These are phyloP conservation scores for Acanthamoeba sp. DNA, from an alignment of 208 protist genomes.

Conservation along the genomic window DNA sequence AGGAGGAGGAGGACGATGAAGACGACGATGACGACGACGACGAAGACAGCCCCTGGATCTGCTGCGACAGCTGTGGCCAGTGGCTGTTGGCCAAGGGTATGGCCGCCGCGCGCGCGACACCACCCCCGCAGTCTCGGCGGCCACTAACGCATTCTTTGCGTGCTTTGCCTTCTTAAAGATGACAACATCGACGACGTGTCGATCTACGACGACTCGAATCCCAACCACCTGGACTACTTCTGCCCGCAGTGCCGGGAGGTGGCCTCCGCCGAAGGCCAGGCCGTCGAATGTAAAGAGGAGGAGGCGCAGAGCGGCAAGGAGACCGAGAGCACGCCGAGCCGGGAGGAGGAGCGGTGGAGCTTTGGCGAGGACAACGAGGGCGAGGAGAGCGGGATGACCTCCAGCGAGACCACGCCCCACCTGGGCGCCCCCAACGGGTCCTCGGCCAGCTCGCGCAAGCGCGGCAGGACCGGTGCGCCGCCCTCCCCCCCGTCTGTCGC, in stretches of 20 bases:
- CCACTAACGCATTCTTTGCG: no score
- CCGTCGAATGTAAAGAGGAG: neutral
- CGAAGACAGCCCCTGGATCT: slow-evolving; percentile 67
- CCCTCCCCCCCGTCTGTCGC: neutral
- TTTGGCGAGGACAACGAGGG: slow-evolving; percentile 50
- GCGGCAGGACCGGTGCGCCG: neutral
- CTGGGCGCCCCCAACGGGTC: neutral
- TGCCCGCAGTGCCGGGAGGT: slow-evolving; percentile 44
- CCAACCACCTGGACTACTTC: slow-evolving; percentile 63
- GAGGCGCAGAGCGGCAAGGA: neutral
- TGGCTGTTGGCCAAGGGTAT: slow-evolving; percentile 66
- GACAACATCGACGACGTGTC: slow-evolving; percentile 66
- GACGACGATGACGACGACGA: slow-evolving; percentile 31
- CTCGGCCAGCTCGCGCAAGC: neutral
- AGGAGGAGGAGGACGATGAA: slow-evolving; percentile 22
- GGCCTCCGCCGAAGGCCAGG: neutral
- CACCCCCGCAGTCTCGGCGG: no score
- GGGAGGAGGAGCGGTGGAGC: slow-evolving; percentile 31
- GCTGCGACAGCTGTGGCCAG: slow-evolving; percentile 36
- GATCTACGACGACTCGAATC: slow-evolving; percentile 64
- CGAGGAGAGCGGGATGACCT: slow-evolving; percentile 46
- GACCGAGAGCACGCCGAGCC: neutral
- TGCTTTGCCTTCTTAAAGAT: neutral
- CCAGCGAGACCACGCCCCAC: slow-evolving; percentile 33
- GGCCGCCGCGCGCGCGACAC: no score